Base-by-base conservation (phyloP, 2,329 filamentous ascomycete genomes). In the Aureobasidium sp. region DNA sequence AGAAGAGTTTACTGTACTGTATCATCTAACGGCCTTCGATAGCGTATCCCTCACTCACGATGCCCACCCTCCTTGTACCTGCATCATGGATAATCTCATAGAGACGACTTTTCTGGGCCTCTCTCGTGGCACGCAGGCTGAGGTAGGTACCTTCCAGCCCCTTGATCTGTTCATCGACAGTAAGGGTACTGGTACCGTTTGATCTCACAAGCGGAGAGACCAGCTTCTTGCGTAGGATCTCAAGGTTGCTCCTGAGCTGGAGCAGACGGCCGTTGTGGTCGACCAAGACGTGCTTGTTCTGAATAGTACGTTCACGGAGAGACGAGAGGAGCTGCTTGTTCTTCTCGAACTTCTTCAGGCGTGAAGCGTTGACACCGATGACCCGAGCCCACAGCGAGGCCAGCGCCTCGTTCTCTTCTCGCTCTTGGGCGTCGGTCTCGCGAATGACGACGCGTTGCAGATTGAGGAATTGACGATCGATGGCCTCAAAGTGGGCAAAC, bases 381-480 rank as follows among this genome's bases (percentile, higher is more conserved):
- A 96, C 85, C 50, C 87, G 86, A 2, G 89, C 89, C 93, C 93
- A 97, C 9, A 97, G 82, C 2, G 86, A 88, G 2, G 87, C 87
- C 47, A 97, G 85, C 69, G 94, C 82, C 70, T 96, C 91, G 64
- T 85, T 86, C 72, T 95, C 89, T 33, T 86, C 80, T 45, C 87
- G 86, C 65, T 96, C 90, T 71, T 97, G 91, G 6, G 84, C 83
- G 65, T 89, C 87, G 22, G 87, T 85, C 76, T 97, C 92, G 68
- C 91, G 89, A 61, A 90, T 87, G 11, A 96, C 91, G 5, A 86
- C 89, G 64, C 91, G 87, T 65, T 90, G 90, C 0, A 97, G 82
- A 72, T 94, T 95, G 64, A 91, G 82, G 75, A 97, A 96, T 72
- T 96, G 91, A 59, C 86, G 84, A 75, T 97, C 93, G 67, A 97